Percentiles rank a stretch among this genome's conserved stretches.
These are phyloP conservation scores for Xanthoconium separans DNA, from an alignment of 1,284 basidiomycete genomes.

Conservation along the genomic window DNA sequence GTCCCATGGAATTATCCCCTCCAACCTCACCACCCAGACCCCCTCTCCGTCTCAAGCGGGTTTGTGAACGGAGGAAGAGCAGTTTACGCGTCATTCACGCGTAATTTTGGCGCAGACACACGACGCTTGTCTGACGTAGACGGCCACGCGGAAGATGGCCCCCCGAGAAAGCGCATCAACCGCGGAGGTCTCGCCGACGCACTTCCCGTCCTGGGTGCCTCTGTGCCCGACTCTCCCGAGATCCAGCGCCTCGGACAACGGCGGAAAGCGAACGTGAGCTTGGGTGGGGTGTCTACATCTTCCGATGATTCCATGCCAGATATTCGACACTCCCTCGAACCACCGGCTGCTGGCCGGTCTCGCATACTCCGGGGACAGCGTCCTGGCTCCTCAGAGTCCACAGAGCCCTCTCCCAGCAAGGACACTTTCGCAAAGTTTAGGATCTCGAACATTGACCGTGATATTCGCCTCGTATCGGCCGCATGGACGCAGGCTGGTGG, in stretches of 20 bases:
- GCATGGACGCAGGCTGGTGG: slow-evolving; percentile 64
- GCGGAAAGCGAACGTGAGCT: slow-evolving; percentile 39
- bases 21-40: slow-evolving; percentile 44
- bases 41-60: slow-evolving; percentile 58
- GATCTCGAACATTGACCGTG: slow-evolving; percentile 55
- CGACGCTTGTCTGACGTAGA: slow-evolving; percentile 38
- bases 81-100: slow-evolving; percentile 50
- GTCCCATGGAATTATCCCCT: slow-evolving; percentile 39
- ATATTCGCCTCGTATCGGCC: slow-evolving; percentile 46
- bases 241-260: slow-evolving; percentile 52
- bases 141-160: slow-evolving; percentile 49
- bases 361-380: slow-evolving; percentile 56
- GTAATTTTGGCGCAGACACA: slow-evolving; percentile 38
- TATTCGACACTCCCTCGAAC: slow-evolving; percentile 37
- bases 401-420: slow-evolving; percentile 27
- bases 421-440: slow-evolving; percentile 58
- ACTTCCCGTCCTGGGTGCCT: slow-evolving; percentile 13
- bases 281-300: slow-evolving; percentile 46
- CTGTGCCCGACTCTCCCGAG: slow-evolving; percentile 52
- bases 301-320: slow-evolving; percentile 68
- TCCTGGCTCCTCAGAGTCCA: slow-evolving; percentile 25
- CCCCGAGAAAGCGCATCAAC: slow-evolving; percentile 68
- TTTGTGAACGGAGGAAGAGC: slow-evolving; percentile 46
- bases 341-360: slow-evolving; percentile 40
- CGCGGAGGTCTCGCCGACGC: slow-evolving; percentile 44